Evolutionary conservation across 2,329 filamentous ascomycete species (phyloP), one percentile per base, ranked within the genome.

Genomic region (Chaetomium globosum): DNA sequence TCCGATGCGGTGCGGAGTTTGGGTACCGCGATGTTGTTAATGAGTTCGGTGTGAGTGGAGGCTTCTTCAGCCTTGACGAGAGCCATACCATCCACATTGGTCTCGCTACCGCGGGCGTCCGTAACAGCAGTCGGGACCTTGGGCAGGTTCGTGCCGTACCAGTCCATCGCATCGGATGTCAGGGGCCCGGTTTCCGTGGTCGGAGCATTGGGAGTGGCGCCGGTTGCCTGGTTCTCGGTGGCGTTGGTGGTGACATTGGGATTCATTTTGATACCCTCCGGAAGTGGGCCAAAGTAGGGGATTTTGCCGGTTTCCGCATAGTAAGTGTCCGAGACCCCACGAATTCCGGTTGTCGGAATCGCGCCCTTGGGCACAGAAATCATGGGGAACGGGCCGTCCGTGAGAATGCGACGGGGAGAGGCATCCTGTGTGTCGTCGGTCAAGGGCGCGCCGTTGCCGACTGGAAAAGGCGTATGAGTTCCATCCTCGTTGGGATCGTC

Each of bases 271-370:
- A 31, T 2, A 0, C 19, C 64, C 23, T 36, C 26, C 1, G 63
- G 62, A 23, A 48, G 43, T 23, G 46, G 26, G 9, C 51, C 56
- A 30, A 64, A 65, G 55, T 56, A 65, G 33, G 60, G 65, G 46
- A 61, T 46, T 33, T 56, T 39, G 39, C 61, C 65, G 4, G 54
- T 62, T 13, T 59, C 36, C 12, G 52, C 68, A 52, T 71, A 71
- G 61, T 68, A 71, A 1, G 51, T 23, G 10, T 71, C 69, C n/a
- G 69, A 71, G 26, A 71, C 48, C n/a, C 67, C 63, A 30, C 65
- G 65, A 10, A 63, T 12, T 8, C 60, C 67, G 43, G 61, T 48
- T n/a, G 58, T 51, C 19, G 65, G 59, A 3, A 65, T 61, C 51
- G 43, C 51, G 26, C 31, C 59, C 54, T 62, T 48, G 48, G 60